Evolutionary conservation across 2,329 filamentous ascomycete species (phyloP).

Genomic region (Massarina eburnea): DNA sequence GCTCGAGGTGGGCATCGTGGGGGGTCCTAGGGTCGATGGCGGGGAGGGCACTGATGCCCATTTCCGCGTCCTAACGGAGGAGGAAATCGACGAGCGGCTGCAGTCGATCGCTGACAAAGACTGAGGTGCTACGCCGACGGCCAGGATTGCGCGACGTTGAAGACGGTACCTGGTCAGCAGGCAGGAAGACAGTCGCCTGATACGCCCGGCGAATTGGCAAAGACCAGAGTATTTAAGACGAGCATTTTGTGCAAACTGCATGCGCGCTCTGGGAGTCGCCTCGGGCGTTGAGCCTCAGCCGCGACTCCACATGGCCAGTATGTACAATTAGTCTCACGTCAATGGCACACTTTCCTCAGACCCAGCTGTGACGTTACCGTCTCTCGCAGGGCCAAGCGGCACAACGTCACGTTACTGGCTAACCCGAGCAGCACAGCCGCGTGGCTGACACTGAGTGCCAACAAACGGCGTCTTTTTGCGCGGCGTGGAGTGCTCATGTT

Average conservation of each 20-base stretch:
- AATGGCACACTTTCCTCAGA: conserved; percentile 33
- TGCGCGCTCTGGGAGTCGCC: conserved; percentile 36
- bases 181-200: conserved; percentile 31
- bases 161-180: conserved; percentile 19
- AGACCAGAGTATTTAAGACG: conserved; percentile 35
- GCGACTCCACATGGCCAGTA: conserved; percentile 34
- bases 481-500: conserved; percentile 28
- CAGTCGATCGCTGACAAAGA: conserved; percentile 99
- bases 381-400: conserved; percentile 22
- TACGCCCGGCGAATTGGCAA: conserved; percentile 28
- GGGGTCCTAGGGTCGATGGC: conserved; percentile 79
- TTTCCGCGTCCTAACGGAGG: conserved; percentile 90
- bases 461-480: conserved; percentile 22
- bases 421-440: conserved; percentile 36
- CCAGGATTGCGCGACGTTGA: conserved; percentile 22
- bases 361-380: conserved; percentile 34
- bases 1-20: conserved; percentile 96
- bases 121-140: conserved; percentile 53
- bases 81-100: conserved; percentile 97
- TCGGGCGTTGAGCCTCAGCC: conserved; percentile 32
- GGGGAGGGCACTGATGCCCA: conserved; percentile 75
- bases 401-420: conserved; percentile 37
- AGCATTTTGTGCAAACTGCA: conserved; percentile 25
- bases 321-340: conserved; percentile 23
- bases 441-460: conserved; percentile 37